Evolutionary conservation across 2,329 filamentous ascomycete genomes (phyloP).

Genomic region (Zopfia rhizophila): DNA sequence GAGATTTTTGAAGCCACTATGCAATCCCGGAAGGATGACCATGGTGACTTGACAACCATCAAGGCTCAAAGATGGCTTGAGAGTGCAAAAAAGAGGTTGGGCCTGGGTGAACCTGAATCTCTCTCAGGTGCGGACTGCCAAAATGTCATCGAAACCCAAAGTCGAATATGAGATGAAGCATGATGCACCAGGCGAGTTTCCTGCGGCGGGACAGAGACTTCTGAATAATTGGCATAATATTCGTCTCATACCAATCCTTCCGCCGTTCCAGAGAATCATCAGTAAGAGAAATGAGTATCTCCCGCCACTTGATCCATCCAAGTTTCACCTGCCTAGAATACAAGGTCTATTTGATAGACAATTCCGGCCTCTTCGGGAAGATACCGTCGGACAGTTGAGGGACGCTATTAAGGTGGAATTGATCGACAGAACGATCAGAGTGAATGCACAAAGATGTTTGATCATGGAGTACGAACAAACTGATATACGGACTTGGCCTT

Average conservation of each 20-base stretch:
- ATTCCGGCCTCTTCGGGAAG: slow-evolving; percentile 66
- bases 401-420: slow-evolving; percentile 46
- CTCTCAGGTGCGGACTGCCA: no score
- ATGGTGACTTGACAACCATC: not conserved
- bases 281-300: no score
- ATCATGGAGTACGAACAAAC: slow-evolving; percentile 8
- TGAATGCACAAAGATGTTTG: not conserved
- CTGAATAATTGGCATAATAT: no score
- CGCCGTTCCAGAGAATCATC: no score
- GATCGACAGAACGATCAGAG: not conserved
- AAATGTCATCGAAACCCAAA: no score
- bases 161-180: no score
- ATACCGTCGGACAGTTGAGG: slow-evolving; percentile 64
- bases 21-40: not conserved
- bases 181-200: no score
- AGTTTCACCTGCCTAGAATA: slow-evolving; percentile 18
- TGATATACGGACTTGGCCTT: slow-evolving; percentile 14
- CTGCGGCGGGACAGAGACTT: no score
- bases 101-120: no score
- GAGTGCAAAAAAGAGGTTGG: slow-evolving; percentile 8
- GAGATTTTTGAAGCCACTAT: slow-evolving; percentile 1
- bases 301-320: no score
- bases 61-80: slow-evolving; percentile 4
- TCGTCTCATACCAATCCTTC: no score
- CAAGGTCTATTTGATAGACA: slow-evolving; percentile 63